Conservation (phyloP, 768 basidiomycete genomes). For the Kwoniella sp. region DNA sequence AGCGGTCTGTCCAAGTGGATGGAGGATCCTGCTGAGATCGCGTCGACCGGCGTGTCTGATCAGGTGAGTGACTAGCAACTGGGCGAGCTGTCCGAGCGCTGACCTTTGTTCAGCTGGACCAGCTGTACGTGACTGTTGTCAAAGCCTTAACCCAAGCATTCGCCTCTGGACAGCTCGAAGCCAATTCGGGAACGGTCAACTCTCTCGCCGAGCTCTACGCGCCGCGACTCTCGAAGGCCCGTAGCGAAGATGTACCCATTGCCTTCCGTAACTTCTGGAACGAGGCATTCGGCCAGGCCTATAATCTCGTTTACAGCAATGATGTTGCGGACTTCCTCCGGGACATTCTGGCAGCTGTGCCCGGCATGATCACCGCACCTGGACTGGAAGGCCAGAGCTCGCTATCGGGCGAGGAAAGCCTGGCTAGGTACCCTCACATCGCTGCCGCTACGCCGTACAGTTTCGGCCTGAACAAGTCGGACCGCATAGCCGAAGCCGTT, state of each 20-base stretch:
- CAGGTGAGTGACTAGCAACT: background rate
- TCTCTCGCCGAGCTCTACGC: constrained; percentile 28
- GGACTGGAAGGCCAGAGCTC: constrained; percentile 19
- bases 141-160: constrained; percentile 16
- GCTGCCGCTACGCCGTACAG: background rate
- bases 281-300: constrained; percentile 12
- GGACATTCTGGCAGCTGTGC: constrained; percentile 30
- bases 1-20: constrained; percentile 23
- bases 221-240: constrained; percentile 28
- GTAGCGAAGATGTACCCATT: constrained; percentile 14
- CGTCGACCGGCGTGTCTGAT: background rate
- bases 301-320: constrained; percentile 15
- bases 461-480: background rate
- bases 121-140: constrained; percentile 28
- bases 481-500: background rate
- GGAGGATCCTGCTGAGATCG: constrained; percentile 12
- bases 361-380: constrained; percentile 29
- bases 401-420: constrained; percentile 29
- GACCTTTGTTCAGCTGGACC: constrained; percentile 22
- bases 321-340: constrained; percentile 28
- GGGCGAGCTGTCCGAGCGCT: too few relatives aligned
- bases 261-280: constrained; percentile 38
- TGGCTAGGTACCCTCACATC: constrained; percentile 24
- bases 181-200: constrained; percentile 20
- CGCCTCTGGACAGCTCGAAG: constrained; percentile 5